Evolutionary conservation across 2,329 filamentous ascomycete species (phyloP).

Genomic region (Metarhizium album): DNA sequence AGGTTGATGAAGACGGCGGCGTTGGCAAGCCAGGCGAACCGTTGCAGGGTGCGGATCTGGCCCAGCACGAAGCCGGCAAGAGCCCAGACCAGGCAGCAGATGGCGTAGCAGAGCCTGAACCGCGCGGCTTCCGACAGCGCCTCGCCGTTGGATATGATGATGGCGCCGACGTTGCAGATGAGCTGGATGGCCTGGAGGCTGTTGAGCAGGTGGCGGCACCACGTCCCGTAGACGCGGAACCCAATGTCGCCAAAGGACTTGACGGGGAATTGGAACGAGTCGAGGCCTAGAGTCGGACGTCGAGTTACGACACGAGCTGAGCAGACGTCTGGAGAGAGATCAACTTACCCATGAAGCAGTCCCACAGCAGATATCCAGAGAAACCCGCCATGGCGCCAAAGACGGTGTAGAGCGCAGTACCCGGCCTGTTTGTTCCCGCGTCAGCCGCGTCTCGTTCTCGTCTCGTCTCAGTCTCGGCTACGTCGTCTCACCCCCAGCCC

Average conservation of each 20-base stretch:
- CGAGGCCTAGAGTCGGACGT: conserved; percentile 15
- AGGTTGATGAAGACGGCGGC: conserved; percentile 45
- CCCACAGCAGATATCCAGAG: conserved; percentile 34
- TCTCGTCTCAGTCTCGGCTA: neutral
- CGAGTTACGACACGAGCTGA: neutral
- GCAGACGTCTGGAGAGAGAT: neutral
- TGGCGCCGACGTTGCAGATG: conserved; percentile 38
- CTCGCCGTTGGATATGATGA: conserved; percentile 42
- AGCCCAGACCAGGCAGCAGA: conserved; percentile 41
- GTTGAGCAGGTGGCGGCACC: conserved; percentile 35
- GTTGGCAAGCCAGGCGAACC: conserved; percentile 44
- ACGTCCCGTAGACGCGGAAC: conserved; percentile 34
- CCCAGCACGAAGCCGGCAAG: conserved; percentile 40
- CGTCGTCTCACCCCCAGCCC: conserved; percentile 21
- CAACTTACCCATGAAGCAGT: conserved; percentile 25
- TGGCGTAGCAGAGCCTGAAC: conserved; percentile 38
- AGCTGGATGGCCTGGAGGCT: conserved; percentile 35
- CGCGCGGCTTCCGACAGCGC: conserved; percentile 41
- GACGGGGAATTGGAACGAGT: conserved; percentile 34
- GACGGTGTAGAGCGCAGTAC: conserved; percentile 31
- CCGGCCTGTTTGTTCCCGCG: conserved; percentile 18
- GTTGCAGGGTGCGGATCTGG: conserved; percentile 43
- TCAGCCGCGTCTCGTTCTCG: neutral
- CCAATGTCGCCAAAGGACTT: conserved; percentile 35
- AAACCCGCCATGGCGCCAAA: conserved; percentile 24